These are phyloP conservation scores for Sphagnum fallax DNA, from an alignment of 228 moss, liverwort and hornwort species.

Conservation along the genomic window DNA sequence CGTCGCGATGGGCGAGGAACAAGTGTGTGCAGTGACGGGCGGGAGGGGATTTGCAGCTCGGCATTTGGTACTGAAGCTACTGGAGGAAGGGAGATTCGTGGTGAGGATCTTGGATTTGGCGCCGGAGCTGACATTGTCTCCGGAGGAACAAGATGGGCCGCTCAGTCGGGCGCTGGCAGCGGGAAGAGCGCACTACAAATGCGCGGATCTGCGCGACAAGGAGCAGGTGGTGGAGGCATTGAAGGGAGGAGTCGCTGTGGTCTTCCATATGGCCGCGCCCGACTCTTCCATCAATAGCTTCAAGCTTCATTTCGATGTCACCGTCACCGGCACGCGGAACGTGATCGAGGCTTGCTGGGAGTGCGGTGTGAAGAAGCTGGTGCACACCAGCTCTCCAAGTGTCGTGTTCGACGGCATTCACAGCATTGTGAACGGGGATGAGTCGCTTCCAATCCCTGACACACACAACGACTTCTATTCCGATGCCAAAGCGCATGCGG, in stretches of 20 bases:
- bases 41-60: slow-evolving; percentile 79
- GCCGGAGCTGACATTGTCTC: slow-evolving; percentile 42
- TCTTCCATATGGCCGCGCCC: slow-evolving; percentile 95
- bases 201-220: slow-evolving; percentile 60
- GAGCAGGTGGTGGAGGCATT: slow-evolving; percentile 47
- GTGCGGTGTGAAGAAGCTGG: slow-evolving; percentile 71
- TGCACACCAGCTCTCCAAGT: slow-evolving; percentile 84
- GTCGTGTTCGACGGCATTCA: slow-evolving; percentile 65
- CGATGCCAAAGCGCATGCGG: slow-evolving; percentile 81
- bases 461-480: slow-evolving; percentile 84
- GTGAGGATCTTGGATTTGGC: slow-evolving; percentile 80
- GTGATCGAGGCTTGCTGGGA: slow-evolving; percentile 72
- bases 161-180: slow-evolving; percentile 38
- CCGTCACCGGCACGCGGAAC: slow-evolving; percentile 79
- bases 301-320: slow-evolving; percentile 76
- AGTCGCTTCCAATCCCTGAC: slow-evolving; percentile 64
- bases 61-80: slow-evolving; percentile 61
- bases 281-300: slow-evolving; percentile 65
- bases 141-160: slow-evolving; percentile 47
- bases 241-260: slow-evolving; percentile 60
- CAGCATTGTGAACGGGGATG: slow-evolving; percentile 53
- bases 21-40: slow-evolving; percentile 11
- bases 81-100: slow-evolving; percentile 51
- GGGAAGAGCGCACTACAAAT: slow-evolving; percentile 47
- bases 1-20: too few relatives aligned